phyloP scores from a whole-genome alignment of 305 asterid species.

The Rubia balearica region DNA sequence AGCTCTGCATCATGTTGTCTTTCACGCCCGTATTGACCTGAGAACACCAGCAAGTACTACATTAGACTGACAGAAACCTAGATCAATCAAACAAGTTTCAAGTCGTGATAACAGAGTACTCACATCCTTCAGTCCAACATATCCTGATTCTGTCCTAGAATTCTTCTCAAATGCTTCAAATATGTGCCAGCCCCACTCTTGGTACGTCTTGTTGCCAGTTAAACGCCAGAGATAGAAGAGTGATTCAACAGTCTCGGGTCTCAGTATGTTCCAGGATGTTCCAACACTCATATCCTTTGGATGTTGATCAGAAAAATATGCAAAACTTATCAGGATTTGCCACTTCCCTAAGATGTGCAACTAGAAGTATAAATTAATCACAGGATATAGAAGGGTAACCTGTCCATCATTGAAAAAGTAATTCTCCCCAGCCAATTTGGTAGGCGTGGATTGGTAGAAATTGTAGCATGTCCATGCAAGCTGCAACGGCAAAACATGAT shows the following conservation, averaged over 20 bases:
- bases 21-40: conserved; percentile 94
- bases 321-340: conserved; percentile 1
- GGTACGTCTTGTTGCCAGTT: conserved; percentile 94
- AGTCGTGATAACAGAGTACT: conserved; percentile 26
- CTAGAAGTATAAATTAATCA: not conserved
- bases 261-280: conserved; percentile 95
- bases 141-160: conserved; percentile 81
- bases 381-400: conserved; percentile 27
- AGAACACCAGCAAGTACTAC: conserved; percentile 15
- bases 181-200: conserved; percentile 99
- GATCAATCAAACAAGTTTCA: not conserved
- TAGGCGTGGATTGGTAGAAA: conserved; percentile 88
- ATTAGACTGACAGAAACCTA: conserved; percentile 9
- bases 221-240: conserved; percentile 97
- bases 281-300: conserved; percentile 66
- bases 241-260: conserved; percentile 99
- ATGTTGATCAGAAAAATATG: conserved; percentile 1
- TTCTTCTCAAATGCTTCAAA: conserved; percentile 97
- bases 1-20: conserved; percentile 99
- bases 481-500: conserved; percentile 33
- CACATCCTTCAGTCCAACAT: conserved; percentile 96
- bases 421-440: conserved; percentile 97
- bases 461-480: conserved; percentile 99
- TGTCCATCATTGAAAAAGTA: conserved; percentile 70
- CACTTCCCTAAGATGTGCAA: conserved; percentile 2